These are phyloP conservation scores for Theileria parva DNA, from an alignment of 169 alveolate genomes.

Conservation along the genomic window DNA sequence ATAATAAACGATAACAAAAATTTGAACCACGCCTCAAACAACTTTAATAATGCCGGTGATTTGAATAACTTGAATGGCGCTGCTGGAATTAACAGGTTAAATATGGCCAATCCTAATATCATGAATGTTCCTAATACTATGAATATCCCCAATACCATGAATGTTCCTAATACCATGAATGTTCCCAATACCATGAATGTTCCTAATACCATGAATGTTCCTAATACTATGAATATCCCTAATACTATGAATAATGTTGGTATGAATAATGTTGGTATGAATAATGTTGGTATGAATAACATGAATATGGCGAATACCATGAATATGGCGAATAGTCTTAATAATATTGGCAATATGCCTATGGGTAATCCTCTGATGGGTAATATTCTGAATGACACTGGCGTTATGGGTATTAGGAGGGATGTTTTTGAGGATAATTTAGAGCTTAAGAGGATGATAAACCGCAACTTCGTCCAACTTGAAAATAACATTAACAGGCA, in stretches of 20 bases:
- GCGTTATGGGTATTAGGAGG: neutral
- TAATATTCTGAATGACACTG: neutral
- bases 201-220: too few relatives aligned
- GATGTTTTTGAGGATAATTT: neutral
- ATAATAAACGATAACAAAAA: neutral
- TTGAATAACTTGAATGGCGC: neutral
- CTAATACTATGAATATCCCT: too few relatives aligned
- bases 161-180: too few relatives aligned
- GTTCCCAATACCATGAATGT: too few relatives aligned
- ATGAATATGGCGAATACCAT: neutral
- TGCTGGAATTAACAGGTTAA: neutral
- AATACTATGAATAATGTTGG: neutral
- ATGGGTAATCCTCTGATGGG: neutral
- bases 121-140: neutral
- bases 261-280: too few relatives aligned
- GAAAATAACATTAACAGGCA: slow-evolving; percentile 6
- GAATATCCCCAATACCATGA: neutral
- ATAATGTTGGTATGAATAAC: neutral
- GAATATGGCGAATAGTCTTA: neutral
- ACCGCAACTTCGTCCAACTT: neutral
- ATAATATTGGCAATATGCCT: neutral
- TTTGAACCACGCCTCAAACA: neutral
- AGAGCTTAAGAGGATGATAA: neutral
- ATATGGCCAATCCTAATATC: neutral
- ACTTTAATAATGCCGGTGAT: neutral